Evolutionary conservation across 2,329 filamentous ascomycete species (phyloP).

Genomic region (Zarea fungicola): DNA sequence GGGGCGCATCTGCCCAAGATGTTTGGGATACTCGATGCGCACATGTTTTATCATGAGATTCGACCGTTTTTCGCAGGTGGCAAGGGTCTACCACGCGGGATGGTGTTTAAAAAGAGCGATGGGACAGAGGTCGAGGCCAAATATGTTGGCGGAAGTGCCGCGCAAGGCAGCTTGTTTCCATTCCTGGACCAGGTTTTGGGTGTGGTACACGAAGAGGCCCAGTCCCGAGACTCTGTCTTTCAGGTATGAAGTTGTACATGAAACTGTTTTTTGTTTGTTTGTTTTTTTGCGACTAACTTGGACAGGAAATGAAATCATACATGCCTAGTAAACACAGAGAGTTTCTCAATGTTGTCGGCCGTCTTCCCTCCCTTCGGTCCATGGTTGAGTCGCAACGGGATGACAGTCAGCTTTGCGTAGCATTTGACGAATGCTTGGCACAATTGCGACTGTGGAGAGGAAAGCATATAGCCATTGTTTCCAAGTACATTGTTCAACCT

Average conservation of each 20-base stretch:
- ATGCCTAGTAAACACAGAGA: slow-evolving; percentile 18
- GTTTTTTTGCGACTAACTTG: background rate
- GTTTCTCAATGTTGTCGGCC: slow-evolving; percentile 13
- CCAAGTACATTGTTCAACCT: slow-evolving; percentile 17
- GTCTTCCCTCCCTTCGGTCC: slow-evolving; percentile 13
- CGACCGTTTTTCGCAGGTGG: slow-evolving; percentile 14
- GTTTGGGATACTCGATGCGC: slow-evolving; percentile 14
- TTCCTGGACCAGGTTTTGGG: slow-evolving; percentile 17
- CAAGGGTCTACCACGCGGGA: slow-evolving; percentile 15
- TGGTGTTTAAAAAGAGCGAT: slow-evolving; percentile 16
- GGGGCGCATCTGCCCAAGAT: slow-evolving; percentile 15
- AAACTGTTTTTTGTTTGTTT: background rate
- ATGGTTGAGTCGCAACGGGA: slow-evolving; percentile 10
- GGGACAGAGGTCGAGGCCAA: slow-evolving; percentile 12
- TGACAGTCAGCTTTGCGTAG: slow-evolving; percentile 4
- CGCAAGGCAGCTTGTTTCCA: slow-evolving; percentile 19
- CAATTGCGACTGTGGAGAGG: slow-evolving; percentile 16
- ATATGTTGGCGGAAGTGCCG: slow-evolving; percentile 18
- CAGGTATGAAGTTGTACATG: slow-evolving; percentile 6
- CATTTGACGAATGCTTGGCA: slow-evolving; percentile 13
- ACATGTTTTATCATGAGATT: slow-evolving; percentile 16
- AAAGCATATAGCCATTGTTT: slow-evolving; percentile 18
- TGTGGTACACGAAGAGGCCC: slow-evolving; percentile 11
- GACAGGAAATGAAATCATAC: slow-evolving; percentile 14
- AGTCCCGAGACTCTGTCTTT: slow-evolving; percentile 12